Conservation (phyloP, 495 filamentous ascomycete species). For the Penicillium odoratum region DNA sequence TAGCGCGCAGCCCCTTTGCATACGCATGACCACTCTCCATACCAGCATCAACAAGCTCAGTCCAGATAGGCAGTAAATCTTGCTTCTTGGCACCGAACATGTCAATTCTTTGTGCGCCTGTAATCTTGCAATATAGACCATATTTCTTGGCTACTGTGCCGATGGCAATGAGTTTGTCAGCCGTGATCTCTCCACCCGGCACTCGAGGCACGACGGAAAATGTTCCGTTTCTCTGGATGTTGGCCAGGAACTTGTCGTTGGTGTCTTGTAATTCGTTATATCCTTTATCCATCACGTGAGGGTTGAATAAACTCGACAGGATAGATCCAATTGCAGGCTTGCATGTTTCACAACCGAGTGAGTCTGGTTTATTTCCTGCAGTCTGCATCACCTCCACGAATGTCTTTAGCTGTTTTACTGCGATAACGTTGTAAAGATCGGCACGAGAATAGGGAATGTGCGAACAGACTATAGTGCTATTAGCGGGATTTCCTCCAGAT, state of each 20-base stretch:
- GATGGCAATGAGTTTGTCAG: constrained; percentile 86
- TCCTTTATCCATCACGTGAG: constrained; percentile 75
- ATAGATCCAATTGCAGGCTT: constrained; percentile 88
- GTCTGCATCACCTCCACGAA: constrained; percentile 81
- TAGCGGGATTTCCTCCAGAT: neutral
- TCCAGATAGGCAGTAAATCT: constrained; percentile 90
- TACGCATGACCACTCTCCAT: constrained; percentile 97
- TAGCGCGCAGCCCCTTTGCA: constrained; percentile 85
- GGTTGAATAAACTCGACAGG: constrained; percentile 81
- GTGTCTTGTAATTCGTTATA: constrained; percentile 87
- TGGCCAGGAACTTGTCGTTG: constrained; percentile 90
- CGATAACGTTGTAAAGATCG: constrained; percentile 89
- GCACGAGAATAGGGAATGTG: constrained; percentile 87
- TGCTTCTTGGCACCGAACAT: constrained; percentile 95
- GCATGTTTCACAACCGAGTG: constrained; percentile 88
- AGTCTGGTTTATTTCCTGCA: constrained; percentile 70
- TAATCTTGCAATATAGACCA: constrained; percentile 90
- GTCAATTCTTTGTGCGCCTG: constrained; percentile 91
- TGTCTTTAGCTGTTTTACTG: constrained; percentile 74
- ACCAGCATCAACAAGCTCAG: constrained; percentile 78
- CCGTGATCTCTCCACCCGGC: constrained; percentile 85
- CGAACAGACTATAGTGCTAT: constrained; percentile 57
- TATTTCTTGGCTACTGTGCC: constrained; percentile 89
- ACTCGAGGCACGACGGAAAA: constrained; percentile 89
- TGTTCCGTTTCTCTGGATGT: constrained; percentile 93